Percentiles rank a stretch among this genome's conserved stretches.
phyloP scores from a whole-genome alignment of 192 early-diverging fungal species.

The Entomortierella chlamydospora region DNA sequence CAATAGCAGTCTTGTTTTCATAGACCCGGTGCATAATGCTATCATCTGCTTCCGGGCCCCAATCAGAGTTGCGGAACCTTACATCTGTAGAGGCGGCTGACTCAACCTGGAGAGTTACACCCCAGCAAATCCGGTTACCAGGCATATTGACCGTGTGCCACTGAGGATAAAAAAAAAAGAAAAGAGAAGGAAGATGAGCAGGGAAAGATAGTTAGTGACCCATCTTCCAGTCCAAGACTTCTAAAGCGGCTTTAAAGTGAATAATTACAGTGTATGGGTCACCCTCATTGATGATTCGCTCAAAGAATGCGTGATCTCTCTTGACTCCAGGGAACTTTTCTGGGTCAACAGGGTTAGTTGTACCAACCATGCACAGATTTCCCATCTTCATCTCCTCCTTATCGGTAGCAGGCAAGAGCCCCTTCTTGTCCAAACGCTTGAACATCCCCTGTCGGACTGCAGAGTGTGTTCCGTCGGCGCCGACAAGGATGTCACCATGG shows the following conservation, averaged over 20 bases:
- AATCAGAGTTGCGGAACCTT: slow-evolving; percentile 9
- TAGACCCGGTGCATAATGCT: slow-evolving; percentile 13
- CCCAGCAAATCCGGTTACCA: slow-evolving; percentile 14
- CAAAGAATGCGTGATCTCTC: neutral
- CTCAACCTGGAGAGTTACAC: slow-evolving; percentile 9
- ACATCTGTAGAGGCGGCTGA: neutral
- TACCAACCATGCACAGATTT: slow-evolving; percentile 10
- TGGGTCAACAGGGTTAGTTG: slow-evolving; percentile 7
- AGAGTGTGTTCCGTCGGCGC: neutral
- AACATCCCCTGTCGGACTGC: slow-evolving; percentile 14
- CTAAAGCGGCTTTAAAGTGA: too few relatives aligned
- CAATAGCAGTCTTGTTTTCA: neutral
- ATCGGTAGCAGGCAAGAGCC: neutral
- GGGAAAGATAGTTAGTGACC: too few relatives aligned
- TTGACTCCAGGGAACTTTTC: slow-evolving; percentile 11
- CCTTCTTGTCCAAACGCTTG: slow-evolving; percentile 6
- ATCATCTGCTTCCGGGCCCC: slow-evolving; percentile 11
- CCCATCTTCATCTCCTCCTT: neutral
- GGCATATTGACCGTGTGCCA: slow-evolving; percentile 13
- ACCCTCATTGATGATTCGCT: slow-evolving; percentile 3
- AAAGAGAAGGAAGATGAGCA: too few relatives aligned
- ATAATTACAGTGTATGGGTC: slow-evolving; percentile 9
- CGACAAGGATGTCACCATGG: slow-evolving; percentile 21
- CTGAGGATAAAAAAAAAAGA: neutral
- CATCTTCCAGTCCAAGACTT: too few relatives aligned